These are phyloP conservation scores for Pythium biforme DNA, from an alignment of 352 stramenopile species.

Conservation along the genomic window DNA sequence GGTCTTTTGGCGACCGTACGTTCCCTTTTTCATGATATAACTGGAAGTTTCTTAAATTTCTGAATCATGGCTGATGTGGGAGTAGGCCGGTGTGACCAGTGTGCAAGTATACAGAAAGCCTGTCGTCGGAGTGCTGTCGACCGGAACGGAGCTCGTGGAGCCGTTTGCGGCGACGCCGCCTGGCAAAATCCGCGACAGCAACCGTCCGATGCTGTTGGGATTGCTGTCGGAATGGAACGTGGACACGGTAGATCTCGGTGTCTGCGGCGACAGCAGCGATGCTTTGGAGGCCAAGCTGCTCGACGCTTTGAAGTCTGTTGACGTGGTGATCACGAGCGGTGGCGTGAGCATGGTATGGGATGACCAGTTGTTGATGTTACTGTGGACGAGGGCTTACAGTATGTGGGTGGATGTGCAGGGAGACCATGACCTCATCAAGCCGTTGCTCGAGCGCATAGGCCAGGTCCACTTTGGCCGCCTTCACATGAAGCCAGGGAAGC, in stretches of 20 bases:
- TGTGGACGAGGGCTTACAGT: background rate
- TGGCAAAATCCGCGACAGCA: constrained; percentile 94
- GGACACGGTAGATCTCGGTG: constrained; percentile 56
- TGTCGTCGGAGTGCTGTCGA: constrained; percentile 93
- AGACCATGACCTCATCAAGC: constrained; percentile 94
- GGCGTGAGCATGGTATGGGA: constrained; percentile 88
- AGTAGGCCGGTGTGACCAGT: constrained; percentile 63
- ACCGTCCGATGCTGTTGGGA: constrained; percentile 91
- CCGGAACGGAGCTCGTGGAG: constrained; percentile 92
- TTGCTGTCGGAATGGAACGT: constrained; percentile 50
- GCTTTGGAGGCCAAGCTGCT: constrained; percentile 46
- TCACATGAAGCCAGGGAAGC: constrained; percentile 98
- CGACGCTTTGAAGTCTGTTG: constrained; percentile 51
- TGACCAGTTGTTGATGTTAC: too few species aligned
- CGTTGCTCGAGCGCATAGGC: constrained; percentile 82
- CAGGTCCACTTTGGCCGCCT: constrained; percentile 94
- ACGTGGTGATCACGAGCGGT: constrained; percentile 95
- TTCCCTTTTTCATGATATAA: background rate
- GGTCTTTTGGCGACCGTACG: constrained; percentile 90
- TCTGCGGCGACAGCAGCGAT: constrained; percentile 74
- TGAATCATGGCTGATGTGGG: background rate
- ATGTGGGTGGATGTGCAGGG: constrained; percentile 33
- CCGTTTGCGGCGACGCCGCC: constrained; percentile 38
- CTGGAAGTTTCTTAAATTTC: background rate
- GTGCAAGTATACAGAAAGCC: constrained; percentile 74